Conservation (phyloP, 768 basidiomycete species). For the Suillus paluster region DNA sequence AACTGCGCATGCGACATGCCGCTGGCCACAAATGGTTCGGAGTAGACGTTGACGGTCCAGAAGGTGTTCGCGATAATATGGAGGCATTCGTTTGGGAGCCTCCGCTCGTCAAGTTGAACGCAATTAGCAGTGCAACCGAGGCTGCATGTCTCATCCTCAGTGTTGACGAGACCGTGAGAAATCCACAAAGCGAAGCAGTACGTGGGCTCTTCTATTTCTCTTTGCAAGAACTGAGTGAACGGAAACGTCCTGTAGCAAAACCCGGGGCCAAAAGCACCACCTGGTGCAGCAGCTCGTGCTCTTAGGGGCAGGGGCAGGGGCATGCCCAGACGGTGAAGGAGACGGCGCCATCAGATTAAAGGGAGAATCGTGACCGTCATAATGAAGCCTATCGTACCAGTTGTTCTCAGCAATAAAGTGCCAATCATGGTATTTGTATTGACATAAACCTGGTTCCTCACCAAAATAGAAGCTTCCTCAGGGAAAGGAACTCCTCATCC, state of each 20-base stretch:
- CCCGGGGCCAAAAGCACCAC: slow-evolving; percentile 86
- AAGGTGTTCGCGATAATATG: slow-evolving; percentile 94
- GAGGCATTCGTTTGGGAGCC: slow-evolving; percentile 99
- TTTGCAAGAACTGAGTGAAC: slow-evolving; percentile 19
- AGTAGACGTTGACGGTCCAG: slow-evolving; percentile 89
- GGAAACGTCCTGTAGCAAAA: slow-evolving; percentile 53
- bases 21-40: slow-evolving; percentile 89
- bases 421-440: slow-evolving; percentile 10
- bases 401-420: slow-evolving; percentile 22
- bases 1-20: slow-evolving; percentile 95
- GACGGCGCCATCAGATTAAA: slow-evolving; percentile 14
- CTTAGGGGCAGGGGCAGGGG: slow-evolving; percentile 88
- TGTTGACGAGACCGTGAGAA: slow-evolving; percentile 96
- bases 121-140: slow-evolving; percentile 93
- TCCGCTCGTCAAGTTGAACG: slow-evolving; percentile 92
- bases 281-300: slow-evolving; percentile 88
- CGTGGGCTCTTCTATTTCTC: slow-evolving; percentile 32
- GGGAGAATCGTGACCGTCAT: slow-evolving; percentile 4
- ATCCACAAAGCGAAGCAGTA: slow-evolving; percentile 93
- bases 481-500: not conserved
- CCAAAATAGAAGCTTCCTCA: not conserved
- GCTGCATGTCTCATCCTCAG: slow-evolving; percentile 95
- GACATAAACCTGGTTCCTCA: not conserved
- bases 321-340: slow-evolving; percentile 64
- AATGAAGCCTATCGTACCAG: slow-evolving; percentile 23